Base-by-base conservation (phyloP, 2,329 filamentous ascomycete species). In the Harringtonia lauricola region DNA sequence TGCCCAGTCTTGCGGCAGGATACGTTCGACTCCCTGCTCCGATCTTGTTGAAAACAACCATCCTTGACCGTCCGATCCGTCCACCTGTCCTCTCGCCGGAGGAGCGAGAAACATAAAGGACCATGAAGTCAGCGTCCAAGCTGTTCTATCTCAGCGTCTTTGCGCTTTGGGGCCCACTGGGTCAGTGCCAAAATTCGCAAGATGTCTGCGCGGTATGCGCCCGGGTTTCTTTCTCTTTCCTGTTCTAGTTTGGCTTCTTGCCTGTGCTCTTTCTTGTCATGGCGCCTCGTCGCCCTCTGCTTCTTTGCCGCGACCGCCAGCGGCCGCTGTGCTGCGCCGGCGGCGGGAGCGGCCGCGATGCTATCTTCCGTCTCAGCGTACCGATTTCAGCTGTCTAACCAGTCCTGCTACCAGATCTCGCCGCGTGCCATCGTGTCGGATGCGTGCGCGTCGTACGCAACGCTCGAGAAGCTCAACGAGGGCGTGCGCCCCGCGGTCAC, bases 381-480 rank as follows among this genome's bases (percentile, higher is more conserved):
- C 46, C 51, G 51, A 37, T 52, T 54, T n/a, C 38, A 51, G 39
- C n/a, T 55, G 47, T 63, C 67, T 73, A 64, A 73, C 58, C 49
- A 48, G 42, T 48, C 50, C 45, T 46, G 51, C 36, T 55, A 56
- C 50, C 70, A 95, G 87, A 85, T 95, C 55, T 87, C 92, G 35
- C 86, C 89, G 17, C 81, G 82, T 53, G 78, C 87, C 48, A 94
- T 92, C 57, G 88, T 98, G 31, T 86, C 84, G 36, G 92, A 98
- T 62, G 88, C 92, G 39, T 96, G 92, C 66, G 87, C 86, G 49
- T 95, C 90, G 44, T 98, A 94, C 64, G 81, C 82, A 44, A 88
- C 86, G 31, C 83, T 98, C 62, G 89, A 98, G 59, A 69, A 72
- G 34, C 71, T 98, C 43, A 98, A 96, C 64, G 64, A 71, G 52